Evolutionary conservation across 352 stramenopile genomes (phyloP).

Genomic region (Pythium angustatum): DNA sequence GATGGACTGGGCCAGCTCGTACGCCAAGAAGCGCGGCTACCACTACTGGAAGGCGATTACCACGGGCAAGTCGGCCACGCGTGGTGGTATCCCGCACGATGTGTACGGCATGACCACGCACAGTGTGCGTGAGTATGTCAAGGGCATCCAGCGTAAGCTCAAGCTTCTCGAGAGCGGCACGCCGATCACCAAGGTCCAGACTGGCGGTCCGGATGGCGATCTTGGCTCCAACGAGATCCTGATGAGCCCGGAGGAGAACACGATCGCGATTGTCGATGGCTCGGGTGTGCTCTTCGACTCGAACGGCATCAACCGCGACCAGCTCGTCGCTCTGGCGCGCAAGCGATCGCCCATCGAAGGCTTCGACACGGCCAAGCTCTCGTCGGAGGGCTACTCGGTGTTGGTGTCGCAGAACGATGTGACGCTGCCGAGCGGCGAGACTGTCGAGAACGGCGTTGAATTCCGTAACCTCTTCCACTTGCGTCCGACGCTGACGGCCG

Average conservation of each 20-base stretch:
- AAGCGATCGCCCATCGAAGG: slow-evolving; percentile 85
- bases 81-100: slow-evolving; percentile 97
- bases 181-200: slow-evolving; percentile 96
- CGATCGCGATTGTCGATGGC: slow-evolving; percentile 94
- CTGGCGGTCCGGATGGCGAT: slow-evolving; percentile 96
- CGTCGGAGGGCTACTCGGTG: slow-evolving; percentile 61
- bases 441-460: slow-evolving; percentile 92
- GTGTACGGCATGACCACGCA: slow-evolving; percentile 97
- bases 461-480: slow-evolving; percentile 98
- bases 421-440: slow-evolving; percentile 63
- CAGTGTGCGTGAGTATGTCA: slow-evolving; percentile 96
- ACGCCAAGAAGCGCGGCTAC: slow-evolving; percentile 93
- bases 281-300: slow-evolving; percentile 94
- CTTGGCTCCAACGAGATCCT: slow-evolving; percentile 98
- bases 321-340: slow-evolving; percentile 93
- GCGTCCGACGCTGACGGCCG: slow-evolving; percentile 85
- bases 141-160: slow-evolving; percentile 92
- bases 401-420: slow-evolving; percentile 76
- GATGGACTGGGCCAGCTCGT: slow-evolving; percentile 94
- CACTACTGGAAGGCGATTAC: slow-evolving; percentile 96
- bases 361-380: slow-evolving; percentile 85
- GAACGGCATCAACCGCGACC: slow-evolving; percentile 90
- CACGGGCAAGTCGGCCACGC: slow-evolving; percentile 93
- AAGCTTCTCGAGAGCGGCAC: slow-evolving; percentile 86
- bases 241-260: slow-evolving; percentile 95